Evolutionary conservation across 2,329 filamentous ascomycete genomes (phyloP).

Genomic region (Xylariaceae sp.): DNA sequence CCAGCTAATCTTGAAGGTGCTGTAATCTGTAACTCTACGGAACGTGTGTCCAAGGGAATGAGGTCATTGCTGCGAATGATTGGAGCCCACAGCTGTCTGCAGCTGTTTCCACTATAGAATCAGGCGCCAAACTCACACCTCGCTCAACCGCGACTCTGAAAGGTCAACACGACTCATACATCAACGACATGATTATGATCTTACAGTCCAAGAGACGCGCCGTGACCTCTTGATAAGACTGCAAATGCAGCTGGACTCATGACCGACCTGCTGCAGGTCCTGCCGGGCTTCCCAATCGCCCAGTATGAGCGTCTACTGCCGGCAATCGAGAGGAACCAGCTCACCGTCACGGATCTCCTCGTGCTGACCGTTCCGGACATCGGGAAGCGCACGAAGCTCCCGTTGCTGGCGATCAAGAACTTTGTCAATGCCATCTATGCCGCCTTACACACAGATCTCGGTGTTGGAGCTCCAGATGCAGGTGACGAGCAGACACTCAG

Average conservation of each 20-base stretch:
- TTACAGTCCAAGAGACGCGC: background rate
- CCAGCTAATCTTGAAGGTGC: background rate
- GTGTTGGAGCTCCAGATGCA: conserved; percentile 23
- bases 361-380: conserved; percentile 77
- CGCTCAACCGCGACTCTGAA: background rate
- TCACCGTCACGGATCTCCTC: conserved; percentile 80
- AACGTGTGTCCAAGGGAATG: too few relatives aligned
- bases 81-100: background rate
- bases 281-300: conserved; percentile 71
- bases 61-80: too few relatives aligned
- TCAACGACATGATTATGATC: background rate
- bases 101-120: background rate
- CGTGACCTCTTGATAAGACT: background rate
- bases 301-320: conserved; percentile 71
- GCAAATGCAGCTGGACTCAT: conserved; percentile 45
- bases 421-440: conserved; percentile 62
- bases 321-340: conserved; percentile 68
- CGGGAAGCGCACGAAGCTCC: conserved; percentile 77
- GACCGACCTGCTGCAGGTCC: conserved; percentile 79
- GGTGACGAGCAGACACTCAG: conserved; percentile 18
- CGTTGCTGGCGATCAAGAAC: conserved; percentile 72
- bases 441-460: conserved; percentile 60
- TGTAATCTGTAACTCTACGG: background rate
- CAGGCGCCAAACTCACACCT: background rate
- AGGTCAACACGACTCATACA: background rate